Conservation (phyloP, 1,284 basidiomycete species). For the Neonothopanus nambi region DNA sequence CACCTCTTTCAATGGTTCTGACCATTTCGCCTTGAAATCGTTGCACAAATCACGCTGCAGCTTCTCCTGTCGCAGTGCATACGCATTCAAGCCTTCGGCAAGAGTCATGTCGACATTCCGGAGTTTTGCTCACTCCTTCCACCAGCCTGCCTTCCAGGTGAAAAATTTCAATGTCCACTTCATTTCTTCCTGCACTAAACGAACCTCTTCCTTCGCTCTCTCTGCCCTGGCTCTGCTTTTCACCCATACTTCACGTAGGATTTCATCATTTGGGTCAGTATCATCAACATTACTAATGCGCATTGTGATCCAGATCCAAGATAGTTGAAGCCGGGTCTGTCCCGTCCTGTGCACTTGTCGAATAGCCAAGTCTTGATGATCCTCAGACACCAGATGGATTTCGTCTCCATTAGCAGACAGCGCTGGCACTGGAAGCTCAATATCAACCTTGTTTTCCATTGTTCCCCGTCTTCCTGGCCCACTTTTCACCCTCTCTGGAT, state of each 20-base stretch:
- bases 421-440: neutral
- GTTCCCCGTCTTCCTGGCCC: neutral
- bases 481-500: neutral
- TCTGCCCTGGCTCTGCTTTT: constrained; percentile 9
- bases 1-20: no score
- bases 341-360: neutral
- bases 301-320: neutral
- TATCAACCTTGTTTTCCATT: neutral
- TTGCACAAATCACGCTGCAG: no score
- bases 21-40: no score
- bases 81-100: neutral
- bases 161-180: neutral
- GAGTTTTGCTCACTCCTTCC: neutral
- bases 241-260: constrained; percentile 7
- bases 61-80: neutral
- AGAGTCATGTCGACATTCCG: neutral
- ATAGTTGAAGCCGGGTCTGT: neutral
- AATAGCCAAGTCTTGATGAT: neutral
- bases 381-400: neutral
- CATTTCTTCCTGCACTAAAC: constrained; percentile 8
- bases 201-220: constrained; percentile 4
- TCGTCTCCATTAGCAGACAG: neutral
- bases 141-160: neutral
- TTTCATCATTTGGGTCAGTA: neutral
- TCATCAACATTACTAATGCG: neutral